Base-by-base conservation (phyloP, 192 early-diverging fungal species). In the Radiomyces spectabilis region DNA sequence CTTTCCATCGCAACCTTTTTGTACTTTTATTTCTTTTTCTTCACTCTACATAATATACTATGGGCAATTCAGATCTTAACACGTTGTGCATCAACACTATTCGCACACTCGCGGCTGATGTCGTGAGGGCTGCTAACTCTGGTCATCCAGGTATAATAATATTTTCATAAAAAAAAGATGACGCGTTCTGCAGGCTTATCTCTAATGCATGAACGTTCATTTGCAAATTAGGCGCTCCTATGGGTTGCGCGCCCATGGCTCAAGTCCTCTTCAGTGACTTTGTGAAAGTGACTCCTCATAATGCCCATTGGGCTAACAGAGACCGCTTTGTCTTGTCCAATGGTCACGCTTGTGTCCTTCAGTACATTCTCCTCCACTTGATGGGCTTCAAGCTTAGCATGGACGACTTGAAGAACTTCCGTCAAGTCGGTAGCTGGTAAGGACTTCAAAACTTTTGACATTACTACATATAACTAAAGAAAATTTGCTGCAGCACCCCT, bases 301-400 rank as follows among this genome's bases (percentile, higher is more conserved):
- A 93, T 72, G 85, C 92, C 53, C 65, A 84, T 48, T 97, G 92
- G 91, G 53, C 89, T 55, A 94, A 93, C 72, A 87, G 93, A 39
- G 94, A 99, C 69, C 92, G 96, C 16, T 99, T 99, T 53, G 89
- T 99, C 15, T 77, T 99, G 54, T 97, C 94, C 41, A 96, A 96
- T 70, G 96, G 96, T 30, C 96, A 98, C 71, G 96, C 70, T 12
- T 95, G 94, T 58, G 91, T 82, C 5, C 72, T 98, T 53, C 89
- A 92, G 66, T 98, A 98, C 68, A 81, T 86, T 48, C 65, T 94
- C 45, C 79, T 94, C 47, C 96, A 98, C 75, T 61, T 98, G 43
- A 51, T 81, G 26, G 94, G 94, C 2, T 94, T 87, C 76, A 84
- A 94, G 37, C 57, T 97, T 19, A 68, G 86, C 9, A 80, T 98